phyloP scores from a whole-genome alignment of 2,329 filamentous ascomycete species.

The Calonectria multiphialidica region DNA sequence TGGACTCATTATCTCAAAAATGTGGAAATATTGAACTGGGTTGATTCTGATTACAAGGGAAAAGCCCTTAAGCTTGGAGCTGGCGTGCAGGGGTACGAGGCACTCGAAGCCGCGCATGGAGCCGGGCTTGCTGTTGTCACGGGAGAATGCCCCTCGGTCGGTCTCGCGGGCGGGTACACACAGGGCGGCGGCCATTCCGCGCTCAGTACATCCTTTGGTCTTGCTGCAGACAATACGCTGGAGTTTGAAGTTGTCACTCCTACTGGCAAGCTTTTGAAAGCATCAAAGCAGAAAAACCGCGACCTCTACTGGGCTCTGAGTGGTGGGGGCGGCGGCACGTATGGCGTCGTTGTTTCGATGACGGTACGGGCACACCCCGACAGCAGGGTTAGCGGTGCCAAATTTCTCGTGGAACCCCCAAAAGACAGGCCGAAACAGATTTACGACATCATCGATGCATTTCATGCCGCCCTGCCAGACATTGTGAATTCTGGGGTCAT shows the following conservation, averaged over 20 bases:
- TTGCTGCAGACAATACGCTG: constrained; percentile 70
- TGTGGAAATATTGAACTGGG: constrained; percentile 56
- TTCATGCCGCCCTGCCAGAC: constrained; percentile 54
- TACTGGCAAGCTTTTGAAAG: constrained; percentile 52
- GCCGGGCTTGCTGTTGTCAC: constrained; percentile 62
- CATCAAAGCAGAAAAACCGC: constrained; percentile 58
- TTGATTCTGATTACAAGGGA: constrained; percentile 59
- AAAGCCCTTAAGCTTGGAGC: constrained; percentile 66
- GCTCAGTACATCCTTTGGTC: constrained; percentile 64
- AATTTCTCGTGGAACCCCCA: constrained; percentile 49
- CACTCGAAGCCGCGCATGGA: constrained; percentile 55
- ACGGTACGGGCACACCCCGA: constrained; percentile 64
- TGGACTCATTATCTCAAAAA: constrained; percentile 56
- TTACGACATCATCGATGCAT: constrained; percentile 61
- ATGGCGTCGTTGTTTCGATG: constrained; percentile 66
- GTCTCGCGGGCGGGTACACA: constrained; percentile 69
- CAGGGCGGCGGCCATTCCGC: constrained; percentile 69
- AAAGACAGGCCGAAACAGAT: constrained; percentile 53
- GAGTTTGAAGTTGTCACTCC: constrained; percentile 66
- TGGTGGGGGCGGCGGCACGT: constrained; percentile 71
- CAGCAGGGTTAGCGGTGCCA: constrained; percentile 57
- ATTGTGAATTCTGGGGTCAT: constrained; percentile 64
- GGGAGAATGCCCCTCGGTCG: constrained; percentile 68
- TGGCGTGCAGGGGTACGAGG: constrained; percentile 64
- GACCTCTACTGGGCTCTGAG: constrained; percentile 74